Percentiles rank a stretch among this genome's conserved stretches.
Evolutionary conservation across 139 green algal genomes (phyloP).

Genomic region (Chlamydomonas incerta): DNA sequence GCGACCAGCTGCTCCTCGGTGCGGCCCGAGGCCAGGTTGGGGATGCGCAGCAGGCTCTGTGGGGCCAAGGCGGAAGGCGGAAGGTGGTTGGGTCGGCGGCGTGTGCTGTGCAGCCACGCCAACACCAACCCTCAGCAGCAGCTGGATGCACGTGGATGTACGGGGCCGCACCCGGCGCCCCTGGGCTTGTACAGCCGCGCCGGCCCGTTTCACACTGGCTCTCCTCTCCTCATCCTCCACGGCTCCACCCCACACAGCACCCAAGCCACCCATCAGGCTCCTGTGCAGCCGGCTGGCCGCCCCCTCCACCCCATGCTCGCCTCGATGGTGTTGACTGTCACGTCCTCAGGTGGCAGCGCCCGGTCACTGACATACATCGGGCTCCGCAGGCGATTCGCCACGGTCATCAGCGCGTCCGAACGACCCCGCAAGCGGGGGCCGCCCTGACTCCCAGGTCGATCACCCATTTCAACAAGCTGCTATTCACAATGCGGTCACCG

Average conservation of each 20-base stretch:
- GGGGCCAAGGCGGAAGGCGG: neutral
- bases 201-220: too few relatives aligned
- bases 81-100: neutral
- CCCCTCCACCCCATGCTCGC: too few relatives aligned
- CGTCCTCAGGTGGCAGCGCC: constrained; percentile 39
- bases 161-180: too few relatives aligned
- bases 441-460: neutral
- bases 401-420: constrained; percentile 9
- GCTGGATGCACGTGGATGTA: too few relatives aligned
- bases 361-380: constrained; percentile 56
- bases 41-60: constrained; percentile 46
- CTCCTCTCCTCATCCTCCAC: too few relatives aligned
- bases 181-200: too few relatives aligned
- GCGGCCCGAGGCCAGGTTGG: constrained; percentile 7
- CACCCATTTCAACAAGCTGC: neutral
- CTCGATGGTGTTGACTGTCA: constrained; percentile 55
- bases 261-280: too few relatives aligned
- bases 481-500: too few relatives aligned
- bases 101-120: too few relatives aligned
- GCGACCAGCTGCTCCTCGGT: constrained; percentile 48
- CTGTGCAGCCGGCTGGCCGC: too few relatives aligned
- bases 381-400: constrained; percentile 20
- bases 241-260: too few relatives aligned
- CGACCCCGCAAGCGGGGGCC: neutral
- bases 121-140: too few relatives aligned